Base-by-base conservation (phyloP, 495 filamentous ascomycete genomes). In the Aspergillus sclerotiicarbonarius region DNA sequence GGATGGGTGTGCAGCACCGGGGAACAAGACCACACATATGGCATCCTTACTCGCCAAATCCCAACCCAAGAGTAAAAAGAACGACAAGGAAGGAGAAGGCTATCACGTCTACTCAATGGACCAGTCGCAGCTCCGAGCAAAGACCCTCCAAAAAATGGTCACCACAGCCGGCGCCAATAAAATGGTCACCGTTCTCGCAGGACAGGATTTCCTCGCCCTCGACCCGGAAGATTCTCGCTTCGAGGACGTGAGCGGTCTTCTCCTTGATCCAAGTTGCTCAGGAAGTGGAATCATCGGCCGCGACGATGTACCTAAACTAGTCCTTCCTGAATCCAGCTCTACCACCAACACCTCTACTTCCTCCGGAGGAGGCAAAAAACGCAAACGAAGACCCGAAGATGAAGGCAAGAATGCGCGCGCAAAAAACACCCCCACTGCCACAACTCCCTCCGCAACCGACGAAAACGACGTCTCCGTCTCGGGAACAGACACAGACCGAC, bases 1-100 rank as follows among this genome's bases (percentile, higher is more conserved):
- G 5, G 94, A 98, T 73, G 89, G 90, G 0, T 96, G 92, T 67
- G 88, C 94, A 0, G 94, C 94, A 7, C 94, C 94, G 7, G 94
- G 94, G 8, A 98, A 98, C 66, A 98, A 98, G 71, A 97, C 94
- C 1, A 97, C 94, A 4, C 94, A 98, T 75, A 71, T 97, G 48
- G 91, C 92, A 10, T 87, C 90, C 3, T 78, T 97, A 15, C 60
- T 89, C 12, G 67, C 72, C 18, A 73, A 75, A 50, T 68, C 71
- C 47, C 19, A 4, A 0, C 1, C n/a, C n/a, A 45, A 20, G 2
- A 37, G 20, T 0, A 29, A 31, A 46, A 58, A 55, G 33, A n/a
- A 30, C 2, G 46, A 7, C 9, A 8, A 59, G 58, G 35, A 64
- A 66, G 52, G 41, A 54, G 15, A 61, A 63, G 57, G 50, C 60